Base-by-base conservation (phyloP, 768 basidiomycete genomes). In the Clitopilus hobsonii region DNA sequence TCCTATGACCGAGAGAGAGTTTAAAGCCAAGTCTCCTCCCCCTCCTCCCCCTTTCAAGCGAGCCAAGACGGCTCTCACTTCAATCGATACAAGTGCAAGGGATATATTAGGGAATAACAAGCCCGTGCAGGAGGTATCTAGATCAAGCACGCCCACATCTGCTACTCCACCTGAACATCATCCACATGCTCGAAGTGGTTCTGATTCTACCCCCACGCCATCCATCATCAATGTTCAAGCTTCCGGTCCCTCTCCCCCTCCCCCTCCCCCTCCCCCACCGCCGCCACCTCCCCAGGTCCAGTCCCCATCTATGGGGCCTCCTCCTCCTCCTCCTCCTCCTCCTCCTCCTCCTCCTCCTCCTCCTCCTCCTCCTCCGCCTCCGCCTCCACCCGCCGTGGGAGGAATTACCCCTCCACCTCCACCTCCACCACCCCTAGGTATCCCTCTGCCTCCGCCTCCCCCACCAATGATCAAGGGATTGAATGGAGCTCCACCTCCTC, bases 1-100 rank as follows among this genome's bases (percentile, higher is more conserved):
- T 57, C 81, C 82, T 3, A 77, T 75, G 62, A 82, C 79, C 1
- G 89, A 91, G 67, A 81, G 83, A 62, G 85, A 85, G 59, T 90
- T 85, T 70, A 91, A 92, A 65, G 73, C 75, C 1, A 79, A 79
- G 50, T 81, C 83, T 28, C 70, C 84, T 0, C 86, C 88, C 6
- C 86, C 84, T 0, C 88, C 85, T 0, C 84, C 85, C 14, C 72
- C 78, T 24, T 68, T 74, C 7, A 62, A 65, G 25, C 78, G 71
- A 54, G 69, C 68, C 7, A 73, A 68, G 55, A 67, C 66, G 36
- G 54, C 56, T 63, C 61, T 41, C 36, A 47, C 8, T 14, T 45
- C 22, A 20, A 28, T n/a, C 23, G n/a, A 11, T 18, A 1, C 23
- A 26, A 18, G 6, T 5, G 8, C 49, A 5, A 51, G 27, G 7